Evolutionary conservation across 2,329 filamentous ascomycete species (phyloP), one percentile per base, ranked within the genome.

Genomic region (Phaeosphaeriaceae sp.): DNA sequence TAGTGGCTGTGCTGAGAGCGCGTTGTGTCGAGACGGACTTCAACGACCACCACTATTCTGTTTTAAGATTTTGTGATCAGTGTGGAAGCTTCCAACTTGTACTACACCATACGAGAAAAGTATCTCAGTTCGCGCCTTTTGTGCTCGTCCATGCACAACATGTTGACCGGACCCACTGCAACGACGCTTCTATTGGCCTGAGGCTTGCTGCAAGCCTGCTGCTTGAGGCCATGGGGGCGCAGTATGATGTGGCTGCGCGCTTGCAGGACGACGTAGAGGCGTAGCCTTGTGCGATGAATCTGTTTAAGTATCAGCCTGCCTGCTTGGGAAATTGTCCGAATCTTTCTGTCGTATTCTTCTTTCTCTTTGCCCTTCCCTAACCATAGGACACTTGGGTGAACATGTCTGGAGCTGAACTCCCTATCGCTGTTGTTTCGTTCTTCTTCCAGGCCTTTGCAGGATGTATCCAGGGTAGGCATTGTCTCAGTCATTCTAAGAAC

Each of bases 361-460:
- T 48, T 41, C 20, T 54, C 31, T 11, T 48, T 31, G 19, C 31
- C n/a, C n/a, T 20, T 42, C 17, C 24, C 17, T 20, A 27, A 15
- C 3, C 42, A 21, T 44, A 36, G 9, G 13, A 36, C 31, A 13
- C 31, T 15, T 36, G 3, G 31, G 41, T 44, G 41, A 44, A 19
- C 41, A 70, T 72, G 63, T 55, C 53, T 20, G 53, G 47, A 40
- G 67, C 72, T 7, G 70, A 69, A 41, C 48, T 69, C 7, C 58
- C 59, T 2, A 62, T 76, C 36, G 71, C 64, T 27, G 63, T 60
- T 10, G 66, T 76, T n/a, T 74, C 72, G 0, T 60, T 77, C 53
- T 70, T 71, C 33, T 77, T 76, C 41, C 73, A 76, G 51, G 72
- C 71, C 21, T 78, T 77, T 51, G 71, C 74, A 61, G 75, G 74